Evolutionary conservation across 352 stramenopile genomes (phyloP), one percentile per base, ranked within the genome.

Genomic region (Pythium periplocum): DNA sequence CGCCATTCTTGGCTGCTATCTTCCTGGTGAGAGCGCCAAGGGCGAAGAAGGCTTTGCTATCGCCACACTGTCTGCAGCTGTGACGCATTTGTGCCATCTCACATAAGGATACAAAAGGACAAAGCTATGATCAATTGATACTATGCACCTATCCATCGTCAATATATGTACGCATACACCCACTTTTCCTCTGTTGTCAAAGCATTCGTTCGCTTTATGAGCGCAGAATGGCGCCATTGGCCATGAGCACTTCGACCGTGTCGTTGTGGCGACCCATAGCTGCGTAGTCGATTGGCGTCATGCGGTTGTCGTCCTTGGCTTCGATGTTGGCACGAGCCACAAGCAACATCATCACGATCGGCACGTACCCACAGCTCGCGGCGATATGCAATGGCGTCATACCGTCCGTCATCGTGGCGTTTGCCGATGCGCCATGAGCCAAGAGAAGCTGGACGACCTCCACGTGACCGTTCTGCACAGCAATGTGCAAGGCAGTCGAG

Each of bases 381-480:
- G 62, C 62, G 33, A 65, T 65, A 37, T 69, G 62, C 7, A 69
- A 46, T 36, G 62, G 43, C 48, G 62, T 69, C 56, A 69, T 65
- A 6, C 48, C 48, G 11, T 54, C 33, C 9, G 17, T 36, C 48
- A 45, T 54, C 8, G 11, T 30, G 5, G 34, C 48, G 34, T 89
- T 76, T 45, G 81, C 51, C 37, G 83, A 76, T 1, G 80, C 78
- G 6, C 74, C 76, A 44, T 68, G 74, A 26, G 78, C 60, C 9
- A 88, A 68, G 43, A 93, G 64, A 37, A 86, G 54, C 59, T 80
- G 63, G 32, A 90, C 73, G 12, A 87, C 65, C 26, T 87, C 55
- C 38, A 69, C 72, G 66, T 90, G 77, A 39, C 76, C 75, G 50
- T 84, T 82, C 46, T 84, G 68, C 59, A 85, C 83, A 7, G 83